phyloP scores from a whole-genome alignment of 177 flowering plant species.

The Vitis hybrid region DNA sequence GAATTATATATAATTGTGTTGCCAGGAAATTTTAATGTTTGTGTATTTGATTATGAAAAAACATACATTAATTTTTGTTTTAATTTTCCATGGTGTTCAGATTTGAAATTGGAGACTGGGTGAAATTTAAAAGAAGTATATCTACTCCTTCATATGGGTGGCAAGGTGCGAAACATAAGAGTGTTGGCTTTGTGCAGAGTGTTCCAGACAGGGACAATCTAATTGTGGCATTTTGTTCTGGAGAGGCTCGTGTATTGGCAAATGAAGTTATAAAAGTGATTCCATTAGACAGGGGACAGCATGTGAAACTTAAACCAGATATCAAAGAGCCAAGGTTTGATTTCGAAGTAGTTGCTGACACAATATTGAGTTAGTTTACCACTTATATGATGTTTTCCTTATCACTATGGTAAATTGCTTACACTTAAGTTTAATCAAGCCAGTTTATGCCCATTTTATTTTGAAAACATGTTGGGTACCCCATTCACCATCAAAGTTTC shows the following conservation, averaged over 20 bases:
- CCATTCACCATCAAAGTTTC: too few relatives aligned
- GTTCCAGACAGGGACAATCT: slow-evolving; percentile 72
- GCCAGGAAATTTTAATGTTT: not conserved
- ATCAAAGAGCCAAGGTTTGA: slow-evolving; percentile 87
- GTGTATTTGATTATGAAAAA: not conserved
- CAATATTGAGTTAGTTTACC: not conserved
- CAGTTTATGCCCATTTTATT: too few relatives aligned
- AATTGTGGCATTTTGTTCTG: slow-evolving; percentile 91
- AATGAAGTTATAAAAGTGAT: slow-evolving; percentile 87
- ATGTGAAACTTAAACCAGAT: slow-evolving; percentile 82
- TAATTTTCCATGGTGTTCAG: slow-evolving; percentile 32
- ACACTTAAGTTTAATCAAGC: not conserved
- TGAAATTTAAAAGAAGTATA: slow-evolving; percentile 80
- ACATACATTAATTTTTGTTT: slow-evolving; percentile 6
- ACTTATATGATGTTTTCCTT: not conserved
- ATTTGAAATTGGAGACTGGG: slow-evolving; percentile 94
- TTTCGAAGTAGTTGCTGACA: slow-evolving; percentile 1
- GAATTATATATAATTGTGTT: not conserved
- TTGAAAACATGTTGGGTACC: too few relatives aligned
- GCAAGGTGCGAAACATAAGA: slow-evolving; percentile 90
- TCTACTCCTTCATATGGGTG: slow-evolving; percentile 83
- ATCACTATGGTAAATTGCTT: not conserved
- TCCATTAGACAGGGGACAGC: slow-evolving; percentile 96
- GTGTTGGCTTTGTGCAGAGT: slow-evolving; percentile 95
- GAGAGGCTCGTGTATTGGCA: slow-evolving; percentile 80